Conservation (phyloP, 148 eudicot genomes). For the Amaranthus cruentus region DNA sequence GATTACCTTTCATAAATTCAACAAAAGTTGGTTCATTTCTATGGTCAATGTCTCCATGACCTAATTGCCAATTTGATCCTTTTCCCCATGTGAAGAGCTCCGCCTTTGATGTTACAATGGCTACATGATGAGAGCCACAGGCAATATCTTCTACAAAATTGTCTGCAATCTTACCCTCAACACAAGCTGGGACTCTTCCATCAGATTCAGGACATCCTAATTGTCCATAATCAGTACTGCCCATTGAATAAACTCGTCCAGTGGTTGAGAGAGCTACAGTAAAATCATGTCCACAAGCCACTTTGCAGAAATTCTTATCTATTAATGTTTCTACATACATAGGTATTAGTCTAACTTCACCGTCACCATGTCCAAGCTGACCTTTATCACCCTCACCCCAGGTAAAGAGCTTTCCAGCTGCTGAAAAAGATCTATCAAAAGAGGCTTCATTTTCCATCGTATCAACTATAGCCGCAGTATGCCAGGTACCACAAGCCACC, state of each 20-base stretch:
- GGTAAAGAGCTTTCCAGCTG: constrained; percentile 61
- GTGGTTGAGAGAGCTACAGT: constrained; percentile 60
- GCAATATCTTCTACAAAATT: constrained; percentile 64
- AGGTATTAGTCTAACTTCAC: constrained; percentile 55
- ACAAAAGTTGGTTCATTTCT: constrained; percentile 59
- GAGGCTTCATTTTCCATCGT: constrained; percentile 26
- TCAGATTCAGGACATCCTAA: constrained; percentile 46
- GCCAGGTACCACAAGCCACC: constrained; percentile 94
- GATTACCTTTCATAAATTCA: constrained; percentile 60
- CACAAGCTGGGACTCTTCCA: constrained; percentile 45
- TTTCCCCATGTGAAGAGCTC: constrained; percentile 95
- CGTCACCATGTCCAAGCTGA: constrained; percentile 85
- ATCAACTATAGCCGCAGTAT: constrained; percentile 85
- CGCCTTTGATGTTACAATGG: constrained; percentile 65
- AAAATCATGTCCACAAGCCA: constrained; percentile 69
- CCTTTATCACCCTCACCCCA: constrained; percentile 92
- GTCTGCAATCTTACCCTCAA: constrained; percentile 50
- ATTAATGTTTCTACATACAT: constrained; percentile 37
- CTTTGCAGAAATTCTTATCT: constrained; percentile 43
- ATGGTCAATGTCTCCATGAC: constrained; percentile 73
- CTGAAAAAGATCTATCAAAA: constrained; percentile 27
- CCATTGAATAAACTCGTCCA: constrained; percentile 76
- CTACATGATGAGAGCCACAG: constrained; percentile 86
- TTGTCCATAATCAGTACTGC: constrained; percentile 57
- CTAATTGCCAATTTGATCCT: constrained; percentile 79